Evolutionary conservation across 306 rosid genomes (phyloP).

Genomic region (Dicorynia guianensis): DNA sequence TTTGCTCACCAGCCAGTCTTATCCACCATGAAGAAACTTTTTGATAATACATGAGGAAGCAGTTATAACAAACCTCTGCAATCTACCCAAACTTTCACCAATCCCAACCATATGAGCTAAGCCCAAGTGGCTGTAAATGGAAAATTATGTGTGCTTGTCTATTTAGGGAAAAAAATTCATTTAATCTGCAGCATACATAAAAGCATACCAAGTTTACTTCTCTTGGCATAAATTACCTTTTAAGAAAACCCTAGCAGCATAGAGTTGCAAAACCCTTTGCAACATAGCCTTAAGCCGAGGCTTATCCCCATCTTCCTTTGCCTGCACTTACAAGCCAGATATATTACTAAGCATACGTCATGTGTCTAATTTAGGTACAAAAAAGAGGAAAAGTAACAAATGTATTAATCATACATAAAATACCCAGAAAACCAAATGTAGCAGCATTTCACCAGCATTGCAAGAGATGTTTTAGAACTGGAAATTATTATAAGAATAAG

Average conservation of each 20-base stretch:
- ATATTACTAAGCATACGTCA: slow-evolving; percentile 6
- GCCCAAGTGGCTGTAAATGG: background rate
- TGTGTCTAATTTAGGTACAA: background rate
- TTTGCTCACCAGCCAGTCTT: background rate
- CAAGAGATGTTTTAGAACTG: background rate
- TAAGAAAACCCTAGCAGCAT: slow-evolving; percentile 63
- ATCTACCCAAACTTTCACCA: background rate
- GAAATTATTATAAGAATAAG: background rate
- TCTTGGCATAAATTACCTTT: slow-evolving; percentile 57
- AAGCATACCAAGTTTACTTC: slow-evolving; percentile 41
- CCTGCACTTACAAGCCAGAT: slow-evolving; percentile 47
- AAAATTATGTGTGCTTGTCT: background rate
- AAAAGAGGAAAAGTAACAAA: background rate
- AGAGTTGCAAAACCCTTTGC: slow-evolving; percentile 68
- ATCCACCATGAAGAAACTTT: background rate
- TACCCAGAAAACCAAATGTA: background rate
- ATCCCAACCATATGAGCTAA: background rate
- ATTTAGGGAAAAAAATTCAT: background rate
- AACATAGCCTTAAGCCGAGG: slow-evolving; percentile 71
- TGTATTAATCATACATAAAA: background rate
- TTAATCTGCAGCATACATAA: background rate
- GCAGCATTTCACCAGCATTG: background rate
- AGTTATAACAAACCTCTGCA: background rate
- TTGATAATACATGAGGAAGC: background rate
- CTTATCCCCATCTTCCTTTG: slow-evolving; percentile 72